Base-by-base conservation (phyloP, 805 yeast genomes). In the Sugiyamaella marilandica region DNA sequence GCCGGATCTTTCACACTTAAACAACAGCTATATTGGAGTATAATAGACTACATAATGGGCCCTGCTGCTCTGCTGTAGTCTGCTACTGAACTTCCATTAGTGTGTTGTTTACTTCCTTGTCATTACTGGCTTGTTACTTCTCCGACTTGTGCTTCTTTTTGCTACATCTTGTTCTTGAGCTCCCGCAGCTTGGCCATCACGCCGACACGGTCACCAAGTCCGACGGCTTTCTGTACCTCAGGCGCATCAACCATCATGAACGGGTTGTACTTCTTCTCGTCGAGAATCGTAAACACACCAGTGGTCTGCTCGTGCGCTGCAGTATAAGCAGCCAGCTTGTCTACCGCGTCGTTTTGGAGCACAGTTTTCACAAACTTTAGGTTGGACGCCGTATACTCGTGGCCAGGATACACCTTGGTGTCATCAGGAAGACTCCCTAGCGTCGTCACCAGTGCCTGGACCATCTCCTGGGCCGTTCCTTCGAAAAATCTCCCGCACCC, bases 401-500 rank as follows among this genome's bases (percentile, higher is more conserved):
- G 99, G 2, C 99, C 99, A 1, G 97, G 92, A 65, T 81, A 92
- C 1, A 91, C 90, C 36, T 69, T 67, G 0, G 97, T 89, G 9
- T 81, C 84, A 18, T 71, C 69, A 0, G 95, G 91, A 49, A 92
- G 74, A 10, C 57, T 48, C 2, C 77, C 85, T 54, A 94, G 73
- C 10, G 77, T 70, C 16, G 72, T 67, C 60, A 81, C 82, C 62
- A 94, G 74, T 0, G 95, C 79, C 1, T 60, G 57, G 59, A 84
- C 79, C 99, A 94, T 94, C 65, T 94, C 85, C 37, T 69, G 70
- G 0, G 91, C 90, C 10, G 77, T 74, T 2, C 99, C 99, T 70
- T 94, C 99, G 65, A 94, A 94, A 70, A 94, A 94, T 50, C 98
- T 76, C 10, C 99, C 99, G 67, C 97, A 91, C 1, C 99, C 99